Conservation (phyloP, 352 stramenopile species). For the Phytophthora lateralis region DNA sequence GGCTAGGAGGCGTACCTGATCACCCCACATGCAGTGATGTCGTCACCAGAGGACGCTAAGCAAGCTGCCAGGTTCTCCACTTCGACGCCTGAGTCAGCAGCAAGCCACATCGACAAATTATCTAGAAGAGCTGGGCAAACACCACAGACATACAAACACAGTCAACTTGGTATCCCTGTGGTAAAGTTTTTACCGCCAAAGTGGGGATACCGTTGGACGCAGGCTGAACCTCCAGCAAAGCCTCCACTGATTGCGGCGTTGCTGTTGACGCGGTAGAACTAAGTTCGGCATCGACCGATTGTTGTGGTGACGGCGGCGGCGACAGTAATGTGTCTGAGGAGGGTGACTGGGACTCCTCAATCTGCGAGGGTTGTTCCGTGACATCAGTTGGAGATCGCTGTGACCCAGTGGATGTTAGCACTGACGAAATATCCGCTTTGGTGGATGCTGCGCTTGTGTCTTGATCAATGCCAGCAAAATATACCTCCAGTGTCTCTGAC, state of each 20-base stretch:
- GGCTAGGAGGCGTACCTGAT: conserved; percentile 35
- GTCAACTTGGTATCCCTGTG: neutral
- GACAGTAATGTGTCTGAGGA: conserved; percentile 3
- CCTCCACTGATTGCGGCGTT: neutral
- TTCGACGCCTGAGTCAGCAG: conserved; percentile 56
- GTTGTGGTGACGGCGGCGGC: conserved; percentile 3
- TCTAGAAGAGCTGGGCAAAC: conserved; percentile 31
- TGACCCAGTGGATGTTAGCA: neutral
- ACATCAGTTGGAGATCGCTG: conserved; percentile 18
- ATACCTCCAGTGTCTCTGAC: neutral
- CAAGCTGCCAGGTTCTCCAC: conserved; percentile 46
- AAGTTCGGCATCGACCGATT: neutral
- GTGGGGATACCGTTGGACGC: conserved; percentile 17
- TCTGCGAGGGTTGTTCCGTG: conserved; percentile 29
- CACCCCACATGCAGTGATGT: conserved; percentile 38
- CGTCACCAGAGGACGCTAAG: conserved; percentile 31
- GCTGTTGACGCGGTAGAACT: neutral
- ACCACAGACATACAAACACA: neutral
- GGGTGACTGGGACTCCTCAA: conserved; percentile 27
- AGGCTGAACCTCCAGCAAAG: neutral
- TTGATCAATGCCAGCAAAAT: neutral
- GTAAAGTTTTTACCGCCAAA: neutral
- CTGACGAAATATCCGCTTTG: neutral
- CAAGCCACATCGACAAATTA: conserved; percentile 53
- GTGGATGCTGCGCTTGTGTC: neutral